Percentiles rank a stretch among this genome's conserved stretches.
Evolutionary conservation across 2,329 filamentous ascomycete species (phyloP).

Genomic region (Chrysosporium keratinophilum): DNA sequence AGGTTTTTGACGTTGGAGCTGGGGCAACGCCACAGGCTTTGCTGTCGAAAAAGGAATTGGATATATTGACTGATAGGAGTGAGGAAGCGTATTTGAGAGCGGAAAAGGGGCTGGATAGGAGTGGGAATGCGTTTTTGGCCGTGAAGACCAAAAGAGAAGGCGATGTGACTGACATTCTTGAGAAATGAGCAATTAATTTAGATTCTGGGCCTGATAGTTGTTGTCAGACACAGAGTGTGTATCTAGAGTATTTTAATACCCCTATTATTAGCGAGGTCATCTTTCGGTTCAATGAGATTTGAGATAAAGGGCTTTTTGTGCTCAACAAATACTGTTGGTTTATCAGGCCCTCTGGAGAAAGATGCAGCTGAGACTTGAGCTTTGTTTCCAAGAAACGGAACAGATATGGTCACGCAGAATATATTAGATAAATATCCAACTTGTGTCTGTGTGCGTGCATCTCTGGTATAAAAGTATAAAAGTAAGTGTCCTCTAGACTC

Average conservation of each 20-base stretch:
- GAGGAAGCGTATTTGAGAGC: constrained; percentile 59
- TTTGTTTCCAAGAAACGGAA: too few relatives aligned
- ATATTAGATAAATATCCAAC: background rate
- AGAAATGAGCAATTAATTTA: constrained; percentile 6
- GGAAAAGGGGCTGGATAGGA: constrained; percentile 61
- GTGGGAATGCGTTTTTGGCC: constrained; percentile 52
- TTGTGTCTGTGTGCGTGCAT: background rate
- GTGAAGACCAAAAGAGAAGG: constrained; percentile 63
- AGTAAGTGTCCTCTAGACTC: background rate
- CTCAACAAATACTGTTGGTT: too few relatives aligned
- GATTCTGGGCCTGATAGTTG: background rate
- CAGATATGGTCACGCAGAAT: too few relatives aligned
- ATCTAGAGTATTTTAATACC: background rate
- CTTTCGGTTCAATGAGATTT: too few relatives aligned
- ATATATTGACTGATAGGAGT: constrained; percentile 66
- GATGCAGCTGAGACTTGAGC: too few relatives aligned
- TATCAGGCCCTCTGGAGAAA: too few relatives aligned
- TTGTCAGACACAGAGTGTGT: background rate
- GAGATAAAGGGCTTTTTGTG: too few relatives aligned
- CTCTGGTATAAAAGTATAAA: background rate
- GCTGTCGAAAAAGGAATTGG: constrained; percentile 64
- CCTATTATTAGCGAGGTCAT: too few relatives aligned
- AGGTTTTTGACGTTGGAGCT: constrained; percentile 47
- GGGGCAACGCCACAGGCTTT: constrained; percentile 52
- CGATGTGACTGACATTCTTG: constrained; percentile 15